Evolutionary conservation across 1,139 yeast species (phyloP).

Genomic region (Zygoascus hellenicus): DNA sequence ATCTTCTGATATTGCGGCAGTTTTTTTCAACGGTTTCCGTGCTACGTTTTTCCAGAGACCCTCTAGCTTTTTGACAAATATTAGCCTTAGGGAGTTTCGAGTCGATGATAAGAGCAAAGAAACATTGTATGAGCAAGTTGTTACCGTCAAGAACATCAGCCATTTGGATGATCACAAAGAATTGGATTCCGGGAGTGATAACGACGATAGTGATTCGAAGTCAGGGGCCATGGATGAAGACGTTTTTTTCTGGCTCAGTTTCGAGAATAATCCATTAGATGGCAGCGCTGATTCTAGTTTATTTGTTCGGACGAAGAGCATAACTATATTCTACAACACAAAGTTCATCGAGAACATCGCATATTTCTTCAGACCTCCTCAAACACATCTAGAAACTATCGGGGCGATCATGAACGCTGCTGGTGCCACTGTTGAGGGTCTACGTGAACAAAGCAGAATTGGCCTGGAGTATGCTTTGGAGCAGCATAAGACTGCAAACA

Average conservation of each 20-base stretch:
- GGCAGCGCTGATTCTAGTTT: conserved; percentile 75
- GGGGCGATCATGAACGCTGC: conserved; percentile 94
- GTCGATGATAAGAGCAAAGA: conserved; percentile 81
- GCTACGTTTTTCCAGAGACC: conserved; percentile 71
- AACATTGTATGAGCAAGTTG: conserved; percentile 74
- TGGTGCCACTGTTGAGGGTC: conserved; percentile 87
- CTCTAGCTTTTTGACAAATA: conserved; percentile 65
- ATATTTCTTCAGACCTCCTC: conserved; percentile 80
- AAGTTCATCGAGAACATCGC: conserved; percentile 69
- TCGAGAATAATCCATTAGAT: conserved; percentile 83
- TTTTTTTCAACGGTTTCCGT: conserved; percentile 77
- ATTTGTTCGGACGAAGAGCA: conserved; percentile 69
- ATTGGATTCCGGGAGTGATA: conserved; percentile 7
- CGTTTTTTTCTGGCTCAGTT: conserved; percentile 77
- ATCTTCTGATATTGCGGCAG: conserved; percentile 55
- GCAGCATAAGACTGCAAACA: conserved; percentile 85
- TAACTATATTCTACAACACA: conserved; percentile 85
- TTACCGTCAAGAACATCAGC: conserved; percentile 67
- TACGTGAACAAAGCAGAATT: conserved; percentile 82
- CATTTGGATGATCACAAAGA: conserved; percentile 18
- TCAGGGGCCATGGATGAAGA: conserved; percentile 26
- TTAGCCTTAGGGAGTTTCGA: conserved; percentile 72
- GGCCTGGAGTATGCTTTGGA: conserved; percentile 91
- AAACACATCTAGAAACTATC: conserved; percentile 77
- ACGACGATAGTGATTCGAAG: conserved; percentile 8